Conservation (phyloP, 768 basidiomycete genomes). For the Tricholoma sp. region DNA sequence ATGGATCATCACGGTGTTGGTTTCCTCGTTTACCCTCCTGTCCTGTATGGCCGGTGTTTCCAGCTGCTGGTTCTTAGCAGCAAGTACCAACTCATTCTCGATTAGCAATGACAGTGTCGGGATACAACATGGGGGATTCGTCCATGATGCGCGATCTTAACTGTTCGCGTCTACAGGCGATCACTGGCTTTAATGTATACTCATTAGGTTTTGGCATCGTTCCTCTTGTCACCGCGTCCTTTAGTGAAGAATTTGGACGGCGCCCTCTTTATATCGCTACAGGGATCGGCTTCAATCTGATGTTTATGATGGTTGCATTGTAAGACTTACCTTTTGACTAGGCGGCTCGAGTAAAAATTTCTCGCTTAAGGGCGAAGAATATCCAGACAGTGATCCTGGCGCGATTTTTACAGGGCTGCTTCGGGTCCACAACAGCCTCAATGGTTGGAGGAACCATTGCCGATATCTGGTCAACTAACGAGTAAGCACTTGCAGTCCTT, state of each 20-base stretch:
- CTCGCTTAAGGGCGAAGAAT: conserved; percentile 34
- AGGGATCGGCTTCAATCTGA: conserved; percentile 41
- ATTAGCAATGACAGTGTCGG: conserved; percentile 43
- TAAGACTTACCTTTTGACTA: conserved; percentile 17
- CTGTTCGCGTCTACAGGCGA: conserved; percentile 41
- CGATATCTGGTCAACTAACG: conserved; percentile 60
- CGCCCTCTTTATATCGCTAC: conserved; percentile 54
- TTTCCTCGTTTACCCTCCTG: conserved; percentile 43
- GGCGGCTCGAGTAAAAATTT: background rate
- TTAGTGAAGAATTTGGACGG: conserved; percentile 71
- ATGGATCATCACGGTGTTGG: conserved; percentile 34
- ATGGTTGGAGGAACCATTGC: conserved; percentile 75
- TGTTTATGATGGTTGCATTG: conserved; percentile 46
- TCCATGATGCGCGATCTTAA: conserved; percentile 51
- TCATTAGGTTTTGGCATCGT: conserved; percentile 57
- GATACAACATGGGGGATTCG: conserved; percentile 50
- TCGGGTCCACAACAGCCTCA: conserved; percentile 64
- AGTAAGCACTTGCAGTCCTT: conserved; percentile 35
- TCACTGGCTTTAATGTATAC: conserved; percentile 47
- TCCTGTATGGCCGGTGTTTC: conserved; percentile 30
- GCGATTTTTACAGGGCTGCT: conserved; percentile 61
- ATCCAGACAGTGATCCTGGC: conserved; percentile 61
- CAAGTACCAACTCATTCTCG: background rate
- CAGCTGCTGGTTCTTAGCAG: background rate
- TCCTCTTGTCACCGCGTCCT: conserved; percentile 61